Evolutionary conservation across 176 grass and related monocot species (phyloP).

Genomic region (barley (Hordeum vulgare)): MorexV3_pseudomolecules_assembly NC_058523.1:298272787-298273286

Average conservation of each 20-base stretch:
- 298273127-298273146: conserved; percentile 41
- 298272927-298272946: conserved; percentile 47
- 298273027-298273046: conserved; percentile 43
- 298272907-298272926: background rate
- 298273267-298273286: background rate
- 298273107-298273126: conserved; percentile 50
- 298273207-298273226: conserved; percentile 16
- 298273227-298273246: conserved; percentile 17
- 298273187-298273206: conserved; percentile 11
- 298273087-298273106: conserved; percentile 41
- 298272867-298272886: background rate
- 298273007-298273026: conserved; percentile 30
- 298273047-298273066: conserved; percentile 33
- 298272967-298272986: conserved; percentile 6
- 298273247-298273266: conserved; percentile 2
- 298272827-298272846: conserved; percentile 53
- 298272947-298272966: conserved; percentile 59
- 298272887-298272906: conserved; percentile 19
- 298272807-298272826: conserved; percentile 77
- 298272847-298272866: conserved; percentile 20
- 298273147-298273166: conserved; percentile 47
- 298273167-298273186: conserved; percentile 34
- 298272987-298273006: conserved; percentile 40
- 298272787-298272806: conserved; percentile 61
- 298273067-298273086: conserved; percentile 22